Percentiles rank a stretch among this genome's conserved stretches.
These are phyloP conservation scores for Pseudogymnoascus sp. DNA, from an alignment of 2,329 filamentous ascomycete species.

Conservation along the genomic window DNA sequence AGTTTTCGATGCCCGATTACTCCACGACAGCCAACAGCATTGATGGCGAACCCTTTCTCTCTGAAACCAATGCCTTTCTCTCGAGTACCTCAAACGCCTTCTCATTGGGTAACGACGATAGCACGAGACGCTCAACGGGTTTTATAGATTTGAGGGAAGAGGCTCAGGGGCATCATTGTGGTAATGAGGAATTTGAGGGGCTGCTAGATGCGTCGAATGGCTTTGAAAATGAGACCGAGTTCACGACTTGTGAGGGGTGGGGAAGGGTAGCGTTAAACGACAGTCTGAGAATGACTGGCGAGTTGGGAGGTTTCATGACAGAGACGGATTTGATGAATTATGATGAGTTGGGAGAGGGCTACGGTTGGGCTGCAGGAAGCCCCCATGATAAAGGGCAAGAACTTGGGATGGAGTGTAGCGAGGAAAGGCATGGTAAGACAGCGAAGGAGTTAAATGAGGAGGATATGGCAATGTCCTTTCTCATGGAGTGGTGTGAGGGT, in stretches of 20 bases:
- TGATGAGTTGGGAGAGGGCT: not conserved
- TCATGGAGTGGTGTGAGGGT: not conserved
- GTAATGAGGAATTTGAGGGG: not conserved
- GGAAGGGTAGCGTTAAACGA: not conserved
- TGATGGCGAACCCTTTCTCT: not conserved
- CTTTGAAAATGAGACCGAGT: not conserved
- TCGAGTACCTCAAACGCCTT: not conserved
- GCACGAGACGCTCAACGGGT: not conserved
- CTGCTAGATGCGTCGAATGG: not conserved
- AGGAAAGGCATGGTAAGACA: not conserved
- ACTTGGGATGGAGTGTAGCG: not conserved
- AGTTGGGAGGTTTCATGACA: not conserved
- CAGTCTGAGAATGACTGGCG: not conserved
- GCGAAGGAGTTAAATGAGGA: not conserved
- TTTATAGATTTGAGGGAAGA: not conserved
- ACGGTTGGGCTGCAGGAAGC: not conserved
- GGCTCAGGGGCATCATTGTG: not conserved
- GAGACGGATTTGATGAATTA: not conserved
- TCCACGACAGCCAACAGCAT: not conserved
- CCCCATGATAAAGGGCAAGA: not conserved
- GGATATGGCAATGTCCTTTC: not conserved
- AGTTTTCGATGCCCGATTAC: not conserved
- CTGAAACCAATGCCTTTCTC: not conserved
- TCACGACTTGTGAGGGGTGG: not conserved
- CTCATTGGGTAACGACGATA: not conserved